Base-by-base conservation (phyloP, 139 green algal species). In the Desmodesmus armatus region DNA sequence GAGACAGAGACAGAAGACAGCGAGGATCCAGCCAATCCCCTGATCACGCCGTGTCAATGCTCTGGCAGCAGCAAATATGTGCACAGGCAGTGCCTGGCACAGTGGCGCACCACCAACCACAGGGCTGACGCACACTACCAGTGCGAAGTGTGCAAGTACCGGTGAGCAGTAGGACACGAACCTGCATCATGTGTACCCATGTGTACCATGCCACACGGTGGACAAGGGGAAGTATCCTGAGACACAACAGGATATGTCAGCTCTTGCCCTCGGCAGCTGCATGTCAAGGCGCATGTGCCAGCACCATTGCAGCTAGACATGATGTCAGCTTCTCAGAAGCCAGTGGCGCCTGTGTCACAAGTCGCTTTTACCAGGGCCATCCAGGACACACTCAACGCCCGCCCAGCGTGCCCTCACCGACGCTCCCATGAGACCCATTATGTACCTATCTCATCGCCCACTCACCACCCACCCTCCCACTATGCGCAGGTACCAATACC, bases 71-170 rank as follows among this genome's bases (percentile, higher is more conserved):
- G 67, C 80, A 69, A 79, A 47, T 86, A 80, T 23, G 70, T 86
- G 51, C 80, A 86, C 53, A 39, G 80, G 67, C 51, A 69, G 43
- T 86, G 80, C 53, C 41, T 86, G 51, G n/a, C 60, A 35, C 80
- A 86, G 25, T 86, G 80, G 80, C 69, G 80, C 0, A 27, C 58
- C 6, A 80, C 67, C 17, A 69, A 69, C 29, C 80, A 86, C 70
- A 60, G 80, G 27, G 35, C 27, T 23, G 80, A 86, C 47, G 80
- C 80, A 25, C 58, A 27, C 15, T 86, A 49, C 33, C 80, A 86
- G 69, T 86, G 80, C 44, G 80, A 86, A 66, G 80, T 86, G 2
- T 86, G 80, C 69, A 70, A 86, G 21, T 86, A 74, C 80, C 44
- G 79, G 78, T 84, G 29, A 47, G 62, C 31, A 51, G 39, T 17